These are phyloP conservation scores for Trypanosomatidae sp. DNA, from an alignment of 208 protist genomes.

Conservation along the genomic window DNA sequence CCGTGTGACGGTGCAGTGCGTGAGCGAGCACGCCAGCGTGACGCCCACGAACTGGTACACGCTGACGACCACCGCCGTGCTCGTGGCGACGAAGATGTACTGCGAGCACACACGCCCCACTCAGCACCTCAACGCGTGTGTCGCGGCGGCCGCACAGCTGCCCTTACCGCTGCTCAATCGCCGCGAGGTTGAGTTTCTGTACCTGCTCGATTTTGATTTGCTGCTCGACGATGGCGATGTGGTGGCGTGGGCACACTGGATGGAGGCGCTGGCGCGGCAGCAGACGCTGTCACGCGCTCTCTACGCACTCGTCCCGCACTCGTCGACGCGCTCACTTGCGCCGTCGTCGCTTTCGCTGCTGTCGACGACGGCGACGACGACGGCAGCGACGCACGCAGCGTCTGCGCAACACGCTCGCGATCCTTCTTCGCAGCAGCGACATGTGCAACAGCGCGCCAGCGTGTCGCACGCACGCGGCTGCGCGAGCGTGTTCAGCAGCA, in stretches of 20 bases:
- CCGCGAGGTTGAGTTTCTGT: conserved; percentile 78
- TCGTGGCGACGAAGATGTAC: conserved; percentile 83
- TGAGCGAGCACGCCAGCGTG: conserved; percentile 28
- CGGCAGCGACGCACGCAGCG: too few species aligned
- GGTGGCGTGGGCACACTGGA: conserved; percentile 59
- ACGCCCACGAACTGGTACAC: conserved; percentile 71
- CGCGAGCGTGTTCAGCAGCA: too few species aligned
- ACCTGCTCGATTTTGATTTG: conserved; percentile 70
- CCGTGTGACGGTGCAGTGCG: conserved; percentile 29
- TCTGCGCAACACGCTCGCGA: too few species aligned
- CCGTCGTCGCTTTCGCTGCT: too few species aligned
- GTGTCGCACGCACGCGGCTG: too few species aligned
- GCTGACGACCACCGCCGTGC: conserved; percentile 41
- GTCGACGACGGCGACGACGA: too few species aligned
- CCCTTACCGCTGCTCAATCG: conserved; percentile 38
- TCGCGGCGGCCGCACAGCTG: conserved; percentile 40
- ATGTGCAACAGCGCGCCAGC: too few species aligned
- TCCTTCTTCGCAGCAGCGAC: too few species aligned
- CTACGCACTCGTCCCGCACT: conserved; percentile 36
- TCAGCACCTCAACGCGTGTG: conserved; percentile 24
- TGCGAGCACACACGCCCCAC: conserved; percentile 20
- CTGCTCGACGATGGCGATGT: conserved; percentile 63
- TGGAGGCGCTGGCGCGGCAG: conserved; percentile 44
- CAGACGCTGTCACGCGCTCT: conserved; percentile 32
- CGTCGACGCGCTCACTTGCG: too few species aligned